phyloP scores from a whole-genome alignment of 2,329 filamentous ascomycete genomes.

The Ophiosphaerella korrae region DNA sequence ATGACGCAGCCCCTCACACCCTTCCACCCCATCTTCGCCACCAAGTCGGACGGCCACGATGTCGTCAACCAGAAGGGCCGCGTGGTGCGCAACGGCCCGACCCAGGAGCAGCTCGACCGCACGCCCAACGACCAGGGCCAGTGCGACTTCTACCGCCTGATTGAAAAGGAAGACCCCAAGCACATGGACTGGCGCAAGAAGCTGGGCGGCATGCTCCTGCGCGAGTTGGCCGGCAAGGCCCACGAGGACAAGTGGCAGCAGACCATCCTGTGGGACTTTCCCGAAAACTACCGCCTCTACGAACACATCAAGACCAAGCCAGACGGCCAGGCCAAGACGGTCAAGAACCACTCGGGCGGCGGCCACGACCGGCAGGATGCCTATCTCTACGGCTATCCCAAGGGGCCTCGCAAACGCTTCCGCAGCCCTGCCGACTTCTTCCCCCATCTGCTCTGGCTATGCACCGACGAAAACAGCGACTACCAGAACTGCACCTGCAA shows the following conservation, averaged over 20 bases:
- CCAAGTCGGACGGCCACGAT: conserved; percentile 56
- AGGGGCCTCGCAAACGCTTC: conserved; percentile 62
- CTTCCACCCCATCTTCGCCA: conserved; percentile 55
- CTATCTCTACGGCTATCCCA: conserved; percentile 65
- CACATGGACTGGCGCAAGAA: conserved; percentile 64
- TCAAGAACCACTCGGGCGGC: conserved; percentile 56
- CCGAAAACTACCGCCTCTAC: conserved; percentile 62
- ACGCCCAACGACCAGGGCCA: conserved; percentile 59
- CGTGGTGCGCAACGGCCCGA: conserved; percentile 59
- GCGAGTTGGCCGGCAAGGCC: conserved; percentile 52
- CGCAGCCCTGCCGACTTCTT: conserved; percentile 65
- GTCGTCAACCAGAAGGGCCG: conserved; percentile 56
- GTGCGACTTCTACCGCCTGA: conserved; percentile 60
- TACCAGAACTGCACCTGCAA: conserved; percentile 63
- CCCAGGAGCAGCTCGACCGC: conserved; percentile 57
- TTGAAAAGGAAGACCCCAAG: conserved; percentile 58
- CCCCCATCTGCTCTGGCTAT: conserved; percentile 63
- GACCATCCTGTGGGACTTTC: conserved; percentile 60
- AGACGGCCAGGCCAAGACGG: conserved; percentile 54
- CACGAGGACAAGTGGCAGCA: conserved; percentile 45
- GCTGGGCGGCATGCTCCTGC: conserved; percentile 62
- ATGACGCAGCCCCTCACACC: conserved; percentile 49
- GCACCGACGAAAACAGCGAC: conserved; percentile 58
- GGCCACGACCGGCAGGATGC: conserved; percentile 63
- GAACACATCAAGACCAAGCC: conserved; percentile 63